These are phyloP conservation scores for Chloris gayana DNA, from an alignment of 176 grass and related monocot species.

Conservation along the genomic window DNA sequence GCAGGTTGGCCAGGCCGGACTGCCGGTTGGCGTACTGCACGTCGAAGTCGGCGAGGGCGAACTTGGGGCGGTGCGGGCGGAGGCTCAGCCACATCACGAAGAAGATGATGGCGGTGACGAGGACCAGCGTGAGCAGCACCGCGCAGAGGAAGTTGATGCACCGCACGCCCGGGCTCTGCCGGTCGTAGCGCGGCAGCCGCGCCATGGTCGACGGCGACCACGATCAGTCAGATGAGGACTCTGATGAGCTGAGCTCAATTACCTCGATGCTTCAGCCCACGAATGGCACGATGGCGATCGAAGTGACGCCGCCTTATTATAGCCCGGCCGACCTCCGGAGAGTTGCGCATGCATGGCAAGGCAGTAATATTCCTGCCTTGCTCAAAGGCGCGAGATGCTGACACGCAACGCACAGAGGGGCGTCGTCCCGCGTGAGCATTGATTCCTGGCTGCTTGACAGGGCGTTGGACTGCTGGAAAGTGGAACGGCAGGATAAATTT, in stretches of 20 bases:
- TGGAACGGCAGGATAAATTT: neutral
- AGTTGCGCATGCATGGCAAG: constrained; percentile 17
- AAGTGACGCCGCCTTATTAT: neutral
- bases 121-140: constrained; percentile 56
- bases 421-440: neutral
- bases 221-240: neutral
- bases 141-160: constrained; percentile 61
- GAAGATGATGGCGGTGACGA: constrained; percentile 60
- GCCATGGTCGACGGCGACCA: neutral
- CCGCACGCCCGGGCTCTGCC: constrained; percentile 46
- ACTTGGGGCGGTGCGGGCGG: constrained; percentile 72
- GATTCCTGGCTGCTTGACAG: constrained; percentile 19
- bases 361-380: constrained; percentile 61
- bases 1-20: constrained; percentile 46
- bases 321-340: neutral
- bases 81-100: constrained; percentile 96
- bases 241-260: neutral
- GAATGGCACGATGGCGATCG: neutral
- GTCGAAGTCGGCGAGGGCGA: constrained; percentile 59
- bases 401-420: constrained; percentile 9
- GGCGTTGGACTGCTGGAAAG: constrained; percentile 39
- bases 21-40: constrained; percentile 40
- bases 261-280: neutral
- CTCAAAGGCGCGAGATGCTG: constrained; percentile 18
- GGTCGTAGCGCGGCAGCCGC: constrained; percentile 20